A percentile compares a stretch with the other conserved stretches of the same genome.
phyloP scores from a whole-genome alignment of 768 basidiomycete genomes.

The Pleurotus cornucopiae region DNA sequence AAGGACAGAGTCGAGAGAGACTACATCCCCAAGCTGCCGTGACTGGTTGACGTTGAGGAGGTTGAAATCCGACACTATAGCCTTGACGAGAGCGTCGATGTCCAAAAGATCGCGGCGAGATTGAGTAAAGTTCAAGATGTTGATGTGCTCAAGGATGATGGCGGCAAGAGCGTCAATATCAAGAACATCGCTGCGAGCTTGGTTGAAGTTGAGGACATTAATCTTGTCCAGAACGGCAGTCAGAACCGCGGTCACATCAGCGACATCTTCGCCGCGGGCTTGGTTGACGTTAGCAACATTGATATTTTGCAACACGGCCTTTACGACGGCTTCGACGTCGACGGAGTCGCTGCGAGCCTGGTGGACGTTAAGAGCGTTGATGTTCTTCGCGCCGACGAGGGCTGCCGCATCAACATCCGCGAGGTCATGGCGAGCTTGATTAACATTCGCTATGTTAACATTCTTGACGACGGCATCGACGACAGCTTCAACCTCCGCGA shows the following conservation, averaged over 20 bases:
- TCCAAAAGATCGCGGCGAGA: constrained; percentile 1
- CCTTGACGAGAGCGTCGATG: constrained; percentile 8
- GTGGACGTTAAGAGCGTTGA: not conserved
- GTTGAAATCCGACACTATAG: not conserved
- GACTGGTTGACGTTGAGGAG: not conserved
- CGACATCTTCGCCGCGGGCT: not conserved
- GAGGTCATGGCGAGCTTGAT: not conserved
- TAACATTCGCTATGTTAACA: not conserved
- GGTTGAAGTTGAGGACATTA: constrained; percentile 12
- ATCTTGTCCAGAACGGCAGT: not conserved
- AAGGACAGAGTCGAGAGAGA: no score
- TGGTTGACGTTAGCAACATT: not conserved
- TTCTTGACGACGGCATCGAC: not conserved
- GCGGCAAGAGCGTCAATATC: constrained; percentile 3
- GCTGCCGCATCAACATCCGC: not conserved
- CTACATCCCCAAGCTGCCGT: no score
- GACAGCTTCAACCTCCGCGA: not conserved
- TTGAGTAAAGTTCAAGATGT: not conserved
- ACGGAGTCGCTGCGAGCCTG: not conserved
- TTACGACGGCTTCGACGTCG: not conserved
- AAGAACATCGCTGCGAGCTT: constrained; percentile 8
- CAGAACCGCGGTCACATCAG: not conserved
- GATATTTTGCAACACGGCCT: not conserved
- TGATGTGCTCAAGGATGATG: constrained; percentile 1
- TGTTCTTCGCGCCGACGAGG: not conserved